A percentile compares a stretch with the other conserved stretches of the same genome.
phyloP scores from a whole-genome alignment of 2,329 filamentous ascomycete species.

The Alternaria hordeiaustralica region DNA sequence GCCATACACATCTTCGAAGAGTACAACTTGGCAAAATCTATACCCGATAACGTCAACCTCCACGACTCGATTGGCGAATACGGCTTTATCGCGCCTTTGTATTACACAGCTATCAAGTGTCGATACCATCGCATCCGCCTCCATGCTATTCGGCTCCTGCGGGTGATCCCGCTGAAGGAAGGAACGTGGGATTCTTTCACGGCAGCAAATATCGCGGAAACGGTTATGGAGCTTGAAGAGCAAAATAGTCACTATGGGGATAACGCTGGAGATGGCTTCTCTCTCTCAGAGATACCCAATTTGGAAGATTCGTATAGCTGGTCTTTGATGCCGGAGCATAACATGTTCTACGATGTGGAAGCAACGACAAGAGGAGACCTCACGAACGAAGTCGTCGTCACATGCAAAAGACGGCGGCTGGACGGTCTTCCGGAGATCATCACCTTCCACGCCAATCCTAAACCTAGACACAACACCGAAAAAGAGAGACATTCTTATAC shows the following conservation, averaged over 20 bases:
- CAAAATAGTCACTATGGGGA: neutral
- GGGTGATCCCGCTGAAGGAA: conserved; percentile 44
- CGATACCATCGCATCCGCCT: conserved; percentile 51
- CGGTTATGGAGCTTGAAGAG: conserved; percentile 12
- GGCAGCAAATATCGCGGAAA: conserved; percentile 6
- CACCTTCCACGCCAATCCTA: neutral
- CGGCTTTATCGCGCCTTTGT: conserved; percentile 5
- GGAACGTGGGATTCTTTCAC: conserved; percentile 51
- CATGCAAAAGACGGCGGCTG: neutral
- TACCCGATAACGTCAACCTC: conserved; percentile 5
- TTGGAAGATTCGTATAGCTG: neutral
- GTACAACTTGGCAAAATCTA: neutral
- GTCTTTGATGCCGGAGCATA: neutral
- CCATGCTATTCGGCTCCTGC: conserved; percentile 48
- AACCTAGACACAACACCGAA: neutral
- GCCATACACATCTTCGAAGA: neutral
- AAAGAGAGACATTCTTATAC: neutral
- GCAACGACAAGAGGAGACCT: neutral
- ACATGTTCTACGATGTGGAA: conserved; percentile 3
- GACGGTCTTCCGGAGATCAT: neutral
- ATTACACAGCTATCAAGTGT: conserved; percentile 53
- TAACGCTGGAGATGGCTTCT: neutral
- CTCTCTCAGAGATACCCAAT: neutral
- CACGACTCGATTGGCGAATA: conserved; percentile 23
- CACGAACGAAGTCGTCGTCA: neutral